Evolutionary conservation across 306 rosid species (phyloP).

Genomic region (Prunus kanzakura): DNA sequence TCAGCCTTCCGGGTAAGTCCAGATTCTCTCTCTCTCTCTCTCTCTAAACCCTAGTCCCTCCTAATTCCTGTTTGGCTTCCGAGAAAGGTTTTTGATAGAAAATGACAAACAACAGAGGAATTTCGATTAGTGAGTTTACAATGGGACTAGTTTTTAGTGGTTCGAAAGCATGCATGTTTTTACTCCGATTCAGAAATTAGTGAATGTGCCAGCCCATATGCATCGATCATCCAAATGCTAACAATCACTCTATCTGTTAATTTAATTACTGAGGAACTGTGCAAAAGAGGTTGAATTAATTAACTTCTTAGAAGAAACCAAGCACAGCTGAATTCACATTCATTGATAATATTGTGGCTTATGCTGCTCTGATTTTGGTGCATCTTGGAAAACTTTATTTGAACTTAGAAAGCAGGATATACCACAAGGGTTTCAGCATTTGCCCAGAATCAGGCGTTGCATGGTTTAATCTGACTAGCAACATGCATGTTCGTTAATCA

Average conservation of each 20-base stretch:
- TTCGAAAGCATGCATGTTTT: not conserved
- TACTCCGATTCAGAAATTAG: constrained; percentile 3
- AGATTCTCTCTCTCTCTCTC: constrained; percentile 1
- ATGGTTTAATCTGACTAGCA: not conserved
- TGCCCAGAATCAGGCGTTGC: not conserved
- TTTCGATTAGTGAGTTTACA: not conserved
- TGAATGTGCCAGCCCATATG: not conserved
- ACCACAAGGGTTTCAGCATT: not conserved
- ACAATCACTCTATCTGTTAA: not conserved
- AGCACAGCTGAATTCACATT: not conserved
- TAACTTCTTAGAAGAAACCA: not conserved
- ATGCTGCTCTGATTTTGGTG: not conserved
- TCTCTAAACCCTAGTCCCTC: constrained; percentile 11
- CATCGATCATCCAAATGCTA: not conserved
- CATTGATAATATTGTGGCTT: not conserved
- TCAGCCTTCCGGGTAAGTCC: constrained; percentile 90
- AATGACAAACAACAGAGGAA: not conserved
- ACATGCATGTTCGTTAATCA: not conserved
- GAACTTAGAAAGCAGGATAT: not conserved
- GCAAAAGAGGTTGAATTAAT: not conserved
- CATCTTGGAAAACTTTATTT: not conserved
- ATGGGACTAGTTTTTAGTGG: not conserved
- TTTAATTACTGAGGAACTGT: not conserved
- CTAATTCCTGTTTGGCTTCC: constrained; percentile 9
- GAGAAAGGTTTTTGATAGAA: not conserved